Base-by-base conservation (phyloP, 768 basidiomycete species). In the Gymnopilus junonius region DNA sequence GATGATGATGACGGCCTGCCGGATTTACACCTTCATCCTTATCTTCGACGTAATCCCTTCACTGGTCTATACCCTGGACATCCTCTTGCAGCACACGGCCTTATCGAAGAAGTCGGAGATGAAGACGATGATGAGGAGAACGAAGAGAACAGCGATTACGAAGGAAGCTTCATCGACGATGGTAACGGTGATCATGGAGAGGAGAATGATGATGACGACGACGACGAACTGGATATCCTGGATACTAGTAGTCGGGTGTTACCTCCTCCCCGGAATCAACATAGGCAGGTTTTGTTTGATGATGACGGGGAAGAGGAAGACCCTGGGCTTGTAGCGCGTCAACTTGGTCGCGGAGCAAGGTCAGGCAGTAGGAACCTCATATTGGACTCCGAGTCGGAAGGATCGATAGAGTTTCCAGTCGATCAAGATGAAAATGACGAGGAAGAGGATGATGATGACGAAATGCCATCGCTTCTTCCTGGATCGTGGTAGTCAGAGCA, bases 151-250 rank as follows among this genome's bases (percentile, higher is more conserved):
- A 61, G 67, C 43, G 61, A 62, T 3, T 64, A 66, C 31, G 67
- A 59, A 53, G 65, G 61, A 14, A 66, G 62, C 40, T 69, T 68
- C 42, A 71, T 71, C 42, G 65, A 69, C 15, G 68, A 62, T 20
- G 62, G 46, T 20, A 58, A 57, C 14, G 43, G 51, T 21, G 61
- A 56, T 20, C 59, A 61, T 45, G 35, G 15, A 6, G 37, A 40
- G 15, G 57, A 54, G 61, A 27, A 60, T 37, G 51, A 58, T 5
- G 51, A 59, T 14, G 63, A 39, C 23, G 62, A 37, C 31, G 61
- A 50, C 11, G 61, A 56, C 4, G 61, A 62, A 35, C 55, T 56
- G 15, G 61, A 56, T 17, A 29, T 56, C 10, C 34, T 62, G 23
- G 61, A 62, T 27, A n/a, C n/a, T n/a, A n/a, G n/a, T n/a, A 27